These are phyloP conservation scores for Paxillus involutus DNA, from an alignment of 768 basidiomycete genomes.

Conservation along the genomic window DNA sequence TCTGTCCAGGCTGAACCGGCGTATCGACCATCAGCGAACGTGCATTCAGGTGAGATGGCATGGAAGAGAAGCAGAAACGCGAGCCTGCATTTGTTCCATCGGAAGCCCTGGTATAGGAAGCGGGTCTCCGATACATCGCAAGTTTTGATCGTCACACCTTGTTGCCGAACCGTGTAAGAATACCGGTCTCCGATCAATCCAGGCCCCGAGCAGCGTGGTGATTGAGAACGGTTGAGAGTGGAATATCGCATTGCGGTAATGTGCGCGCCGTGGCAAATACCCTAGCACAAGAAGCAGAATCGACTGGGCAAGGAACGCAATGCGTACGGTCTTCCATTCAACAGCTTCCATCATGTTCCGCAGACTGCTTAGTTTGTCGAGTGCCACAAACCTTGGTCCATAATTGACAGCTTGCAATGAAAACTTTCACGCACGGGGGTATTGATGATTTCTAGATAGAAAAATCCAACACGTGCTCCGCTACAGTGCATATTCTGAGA, in stretches of 20 bases:
- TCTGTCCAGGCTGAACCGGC: neutral
- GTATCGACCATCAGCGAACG: neutral
- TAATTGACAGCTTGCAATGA: neutral
- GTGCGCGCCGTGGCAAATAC: too few relatives aligned
- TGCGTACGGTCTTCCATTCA: neutral
- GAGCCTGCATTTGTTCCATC: too few relatives aligned
- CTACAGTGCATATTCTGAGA: conserved; percentile 6
- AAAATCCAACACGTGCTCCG: conserved; percentile 7
- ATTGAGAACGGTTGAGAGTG: too few relatives aligned
- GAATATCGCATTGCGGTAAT: too few relatives aligned
- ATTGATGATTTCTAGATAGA: conserved; percentile 19
- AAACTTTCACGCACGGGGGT: conserved; percentile 2
- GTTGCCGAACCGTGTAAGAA: too few relatives aligned
- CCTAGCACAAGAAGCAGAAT: neutral
- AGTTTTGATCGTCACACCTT: too few relatives aligned
- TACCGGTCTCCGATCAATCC: too few relatives aligned
- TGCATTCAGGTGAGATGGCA: conserved; percentile 1
- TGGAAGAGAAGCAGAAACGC: conserved; percentile 16
- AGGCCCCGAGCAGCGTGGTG: too few relatives aligned
- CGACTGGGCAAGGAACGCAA: neutral
- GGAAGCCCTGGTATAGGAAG: too few relatives aligned
- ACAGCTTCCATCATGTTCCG: neutral
- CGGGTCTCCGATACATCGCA: too few relatives aligned
- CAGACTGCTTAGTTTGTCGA: neutral
- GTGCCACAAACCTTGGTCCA: neutral